phyloP scores from a whole-genome alignment of 257 asterid species.

The Pogostemon cablin region DNA sequence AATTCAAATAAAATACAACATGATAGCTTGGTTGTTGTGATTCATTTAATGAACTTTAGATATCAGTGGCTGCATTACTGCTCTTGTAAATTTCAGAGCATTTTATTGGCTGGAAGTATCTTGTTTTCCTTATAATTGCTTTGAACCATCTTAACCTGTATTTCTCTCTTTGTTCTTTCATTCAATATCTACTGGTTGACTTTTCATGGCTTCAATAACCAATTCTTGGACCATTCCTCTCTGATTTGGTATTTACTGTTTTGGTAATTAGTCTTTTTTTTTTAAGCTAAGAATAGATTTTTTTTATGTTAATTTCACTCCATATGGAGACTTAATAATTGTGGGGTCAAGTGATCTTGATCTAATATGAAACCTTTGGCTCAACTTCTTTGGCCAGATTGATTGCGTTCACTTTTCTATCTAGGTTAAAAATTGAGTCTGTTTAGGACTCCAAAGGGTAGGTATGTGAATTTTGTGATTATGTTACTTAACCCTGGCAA shows the following conservation, averaged over 20 bases:
- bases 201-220: conserved; percentile 14
- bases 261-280: conserved; percentile 23
- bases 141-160: conserved; percentile 7
- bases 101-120: background rate
- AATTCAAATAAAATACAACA: conserved; percentile 51
- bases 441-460: conserved; percentile 7
- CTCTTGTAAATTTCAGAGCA: conserved; percentile 1
- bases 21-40: conserved; percentile 40
- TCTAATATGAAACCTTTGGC: conserved; percentile 14
- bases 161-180: conserved; percentile 20
- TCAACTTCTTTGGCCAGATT: conserved; percentile 17
- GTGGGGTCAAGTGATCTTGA: conserved; percentile 18
- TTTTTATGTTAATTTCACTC: background rate
- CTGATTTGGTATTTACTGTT: conserved; percentile 19
- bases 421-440: background rate
- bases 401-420: conserved; percentile 12
- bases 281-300: conserved; percentile 12
- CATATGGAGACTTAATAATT: background rate
- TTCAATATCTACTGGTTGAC: conserved; percentile 20
- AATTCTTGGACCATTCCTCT: conserved; percentile 5
- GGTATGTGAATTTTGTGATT: background rate
- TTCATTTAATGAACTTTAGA: conserved; percentile 37
- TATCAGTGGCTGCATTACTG: conserved; percentile 23
- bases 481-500: background rate
- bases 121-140: conserved; percentile 14